Evolutionary conservation across 257 asterid species (phyloP).

Genomic region (Solanum chiquidenum): DNA sequence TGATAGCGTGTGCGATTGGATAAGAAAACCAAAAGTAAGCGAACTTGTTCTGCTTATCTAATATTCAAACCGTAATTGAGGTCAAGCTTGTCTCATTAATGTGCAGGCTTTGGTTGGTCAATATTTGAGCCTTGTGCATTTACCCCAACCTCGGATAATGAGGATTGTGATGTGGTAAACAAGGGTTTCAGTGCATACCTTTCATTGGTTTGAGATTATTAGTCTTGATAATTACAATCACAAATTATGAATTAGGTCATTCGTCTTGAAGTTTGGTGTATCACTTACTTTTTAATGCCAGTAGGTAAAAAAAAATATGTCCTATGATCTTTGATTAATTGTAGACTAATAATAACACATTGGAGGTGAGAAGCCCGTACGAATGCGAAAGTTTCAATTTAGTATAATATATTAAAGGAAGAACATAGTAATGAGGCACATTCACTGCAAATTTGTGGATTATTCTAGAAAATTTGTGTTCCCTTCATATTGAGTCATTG

Average conservation of each 20-base stretch:
- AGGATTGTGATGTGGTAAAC: background rate
- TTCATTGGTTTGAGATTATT: background rate
- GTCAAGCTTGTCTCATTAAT: background rate
- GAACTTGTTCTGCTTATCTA: background rate
- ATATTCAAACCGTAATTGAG: background rate
- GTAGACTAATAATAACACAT: background rate
- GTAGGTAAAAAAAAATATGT: background rate
- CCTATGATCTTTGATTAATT: background rate
- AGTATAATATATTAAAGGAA: background rate
- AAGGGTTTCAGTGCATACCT: background rate
- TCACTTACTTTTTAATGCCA: background rate
- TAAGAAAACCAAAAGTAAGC: background rate
- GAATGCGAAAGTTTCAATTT: background rate
- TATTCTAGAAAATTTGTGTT: background rate
- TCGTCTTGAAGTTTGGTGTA: background rate
- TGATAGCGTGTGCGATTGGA: background rate
- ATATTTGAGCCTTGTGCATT: background rate
- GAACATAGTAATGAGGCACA: background rate
- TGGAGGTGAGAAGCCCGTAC: background rate
- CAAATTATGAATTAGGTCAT: background rate
- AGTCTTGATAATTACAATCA: background rate
- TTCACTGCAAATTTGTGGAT: background rate
- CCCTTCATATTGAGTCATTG: background rate
- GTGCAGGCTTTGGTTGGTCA: background rate
- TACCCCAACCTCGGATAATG: background rate